Evolutionary conservation across 2,329 filamentous ascomycete genomes (phyloP), one percentile per base, ranked within the genome.

Genomic region (Alternaria atra): DNA sequence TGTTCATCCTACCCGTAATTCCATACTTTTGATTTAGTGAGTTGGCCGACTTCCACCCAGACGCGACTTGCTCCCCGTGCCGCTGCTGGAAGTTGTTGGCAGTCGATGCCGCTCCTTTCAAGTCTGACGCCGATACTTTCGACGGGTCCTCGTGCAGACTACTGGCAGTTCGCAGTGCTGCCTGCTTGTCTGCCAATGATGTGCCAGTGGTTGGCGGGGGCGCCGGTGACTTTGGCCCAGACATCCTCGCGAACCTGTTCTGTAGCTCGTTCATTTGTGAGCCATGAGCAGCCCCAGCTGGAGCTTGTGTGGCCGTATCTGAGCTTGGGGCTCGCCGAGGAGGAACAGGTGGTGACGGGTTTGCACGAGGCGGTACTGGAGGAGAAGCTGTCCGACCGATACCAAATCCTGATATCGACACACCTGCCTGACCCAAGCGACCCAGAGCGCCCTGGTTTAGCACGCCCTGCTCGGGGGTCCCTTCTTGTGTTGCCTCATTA

Each of bases 371-470:
- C 35, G 72, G 72, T 42, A 73, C 69, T 43, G 70, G 74, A 51
- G 75, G 76, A 60, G 74, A 75, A n/a, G 70, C 70, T 58, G 67
- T 79, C 47, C 73, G 76, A 4, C 88, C 89, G 62, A 97, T 96
- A 5, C 91, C 91, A 4, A 97, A 82, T 0, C 86, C 90, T 0
- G 93, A 90, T 0, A 97, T 92, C 0, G 89, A 91, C 6, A 97
- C 84, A 1, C 93, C 93, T 1, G 91, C 89, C 37, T 88, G 85
- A 10, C 89, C 87, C 8, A 97, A 83, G 42, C 92, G 85, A 59
- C 81, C 84, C 56, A 90, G 76, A 5, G 92, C 89, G 5, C 84
- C 86, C 68, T 86, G 83, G 55, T 89, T 88, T 43, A 88, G 68
- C 48, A 80, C 73, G 13, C 77, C 77, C 39, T 78, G 73, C 66